Percentiles rank a stretch among this genome's conserved stretches.
These are phyloP conservation scores for Excoecaria agallocha DNA, from an alignment of 345 rosid genomes.

Conservation along the genomic window DNA sequence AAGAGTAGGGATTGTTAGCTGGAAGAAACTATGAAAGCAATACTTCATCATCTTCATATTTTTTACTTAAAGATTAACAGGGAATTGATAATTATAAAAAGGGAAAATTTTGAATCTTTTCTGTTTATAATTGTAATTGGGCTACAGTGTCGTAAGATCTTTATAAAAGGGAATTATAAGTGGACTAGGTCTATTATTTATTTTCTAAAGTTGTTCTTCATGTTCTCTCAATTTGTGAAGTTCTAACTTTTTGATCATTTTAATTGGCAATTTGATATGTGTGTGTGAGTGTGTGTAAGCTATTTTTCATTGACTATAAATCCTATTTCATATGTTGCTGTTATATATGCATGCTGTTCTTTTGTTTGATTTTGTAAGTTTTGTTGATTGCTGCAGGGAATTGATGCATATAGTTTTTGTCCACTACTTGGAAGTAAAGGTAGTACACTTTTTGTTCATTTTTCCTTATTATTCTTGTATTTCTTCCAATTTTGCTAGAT, in stretches of 20 bases:
- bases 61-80: too few species aligned
- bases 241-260: background rate
- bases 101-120: background rate
- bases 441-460: constrained; percentile 24
- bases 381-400: constrained; percentile 53
- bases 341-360: background rate
- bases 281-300: too few species aligned
- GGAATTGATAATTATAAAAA: background rate
- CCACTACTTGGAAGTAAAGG: constrained; percentile 96
- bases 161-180: background rate
- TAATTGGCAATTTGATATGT: too few species aligned
- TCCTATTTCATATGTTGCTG: background rate
- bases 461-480: background rate
- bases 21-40: background rate
- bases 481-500: background rate
- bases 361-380: constrained; percentile 12
- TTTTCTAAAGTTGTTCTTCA: background rate
- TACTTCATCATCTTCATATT: background rate
- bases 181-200: background rate
- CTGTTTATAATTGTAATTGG: background rate
- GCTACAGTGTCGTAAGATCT: background rate
- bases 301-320: background rate
- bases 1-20: background rate
- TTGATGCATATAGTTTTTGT: constrained; percentile 92
- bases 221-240: background rate